phyloP scores from a whole-genome alignment of 176 grass and related monocot genomes.

The Ensete glaucum region DNA sequence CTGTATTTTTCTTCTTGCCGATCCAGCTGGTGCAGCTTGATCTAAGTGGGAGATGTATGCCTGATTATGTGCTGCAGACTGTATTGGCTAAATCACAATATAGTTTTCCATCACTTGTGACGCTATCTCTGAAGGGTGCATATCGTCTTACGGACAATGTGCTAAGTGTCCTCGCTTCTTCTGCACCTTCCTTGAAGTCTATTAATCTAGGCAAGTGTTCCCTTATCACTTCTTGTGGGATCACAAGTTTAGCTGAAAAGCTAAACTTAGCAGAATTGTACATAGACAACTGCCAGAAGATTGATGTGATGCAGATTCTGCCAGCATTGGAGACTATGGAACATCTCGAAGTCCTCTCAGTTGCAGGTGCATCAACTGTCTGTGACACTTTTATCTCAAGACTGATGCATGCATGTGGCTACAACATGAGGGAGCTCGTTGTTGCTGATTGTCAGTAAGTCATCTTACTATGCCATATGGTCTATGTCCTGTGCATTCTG shows the following conservation, averaged over 20 bases:
- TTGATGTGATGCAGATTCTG: slow-evolving; percentile 7
- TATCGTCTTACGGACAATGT: slow-evolving; percentile 2
- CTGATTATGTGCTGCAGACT: not conserved
- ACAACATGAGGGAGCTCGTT: not conserved
- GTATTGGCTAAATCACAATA: not conserved
- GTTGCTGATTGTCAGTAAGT: slow-evolving; percentile 5
- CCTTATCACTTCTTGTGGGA: slow-evolving; percentile 1
- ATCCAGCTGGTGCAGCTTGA: slow-evolving; percentile 7
- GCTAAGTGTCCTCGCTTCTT: not conserved
- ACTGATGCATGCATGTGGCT: slow-evolving; percentile 2
- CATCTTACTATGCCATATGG: not conserved
- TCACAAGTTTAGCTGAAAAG: slow-evolving; percentile 3
- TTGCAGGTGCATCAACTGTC: not conserved
- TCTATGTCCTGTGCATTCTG: too few species aligned
- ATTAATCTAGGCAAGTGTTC: not conserved
- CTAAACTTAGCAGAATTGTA: slow-evolving; percentile 5
- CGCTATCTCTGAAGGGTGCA: slow-evolving; percentile 11
- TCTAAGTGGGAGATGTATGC: slow-evolving; percentile 5
- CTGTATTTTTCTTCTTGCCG: too few species aligned
- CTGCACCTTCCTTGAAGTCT: slow-evolving; percentile 5
- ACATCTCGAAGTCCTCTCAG: slow-evolving; percentile 1
- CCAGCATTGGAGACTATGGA: not conserved
- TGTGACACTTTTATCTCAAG: not conserved
- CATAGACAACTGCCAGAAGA: not conserved
- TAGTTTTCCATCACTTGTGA: not conserved